A percentile compares a stretch with the other conserved stretches of the same genome.
Conservation (phyloP, 73 alveolate genomes). For the Stentor coeruleus region DNA sequence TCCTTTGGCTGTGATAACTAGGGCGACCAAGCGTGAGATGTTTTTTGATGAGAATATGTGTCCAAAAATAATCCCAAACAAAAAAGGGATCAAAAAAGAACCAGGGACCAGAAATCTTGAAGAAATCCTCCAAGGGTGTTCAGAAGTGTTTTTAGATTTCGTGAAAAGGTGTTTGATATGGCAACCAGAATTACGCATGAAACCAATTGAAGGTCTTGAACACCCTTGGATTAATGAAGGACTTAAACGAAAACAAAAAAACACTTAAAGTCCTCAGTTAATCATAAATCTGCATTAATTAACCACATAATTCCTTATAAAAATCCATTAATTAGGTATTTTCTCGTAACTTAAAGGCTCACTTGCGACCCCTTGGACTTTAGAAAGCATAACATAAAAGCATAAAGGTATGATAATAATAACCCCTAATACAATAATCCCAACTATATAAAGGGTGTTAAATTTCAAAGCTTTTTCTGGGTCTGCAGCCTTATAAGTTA, state of each 20-base stretch:
- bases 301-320: too few relatives aligned
- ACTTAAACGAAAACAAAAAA: too few relatives aligned
- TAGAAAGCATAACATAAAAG: not conserved
- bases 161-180: not conserved
- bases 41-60: slow-evolving; percentile 36
- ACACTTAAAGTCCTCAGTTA: too few relatives aligned
- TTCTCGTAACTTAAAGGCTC: not conserved
- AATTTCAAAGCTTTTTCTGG: not conserved
- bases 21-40: slow-evolving; percentile 47
- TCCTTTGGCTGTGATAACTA: slow-evolving; percentile 52
- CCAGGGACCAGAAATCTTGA: slow-evolving; percentile 24
- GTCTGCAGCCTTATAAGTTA: not conserved
- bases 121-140: not conserved
- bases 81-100: too few relatives aligned
- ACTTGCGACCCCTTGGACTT: not conserved
- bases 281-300: too few relatives aligned
- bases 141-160: not conserved
- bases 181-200: not conserved
- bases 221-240: not conserved
- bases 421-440: not conserved
- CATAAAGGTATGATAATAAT: not conserved
- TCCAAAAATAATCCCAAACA: too few relatives aligned
- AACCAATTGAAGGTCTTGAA: not conserved
- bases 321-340: too few relatives aligned
- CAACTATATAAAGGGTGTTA: not conserved